Base-by-base conservation (phyloP, 2,329 filamentous ascomycete genomes). In the Aquanectria penicillioides region DNA sequence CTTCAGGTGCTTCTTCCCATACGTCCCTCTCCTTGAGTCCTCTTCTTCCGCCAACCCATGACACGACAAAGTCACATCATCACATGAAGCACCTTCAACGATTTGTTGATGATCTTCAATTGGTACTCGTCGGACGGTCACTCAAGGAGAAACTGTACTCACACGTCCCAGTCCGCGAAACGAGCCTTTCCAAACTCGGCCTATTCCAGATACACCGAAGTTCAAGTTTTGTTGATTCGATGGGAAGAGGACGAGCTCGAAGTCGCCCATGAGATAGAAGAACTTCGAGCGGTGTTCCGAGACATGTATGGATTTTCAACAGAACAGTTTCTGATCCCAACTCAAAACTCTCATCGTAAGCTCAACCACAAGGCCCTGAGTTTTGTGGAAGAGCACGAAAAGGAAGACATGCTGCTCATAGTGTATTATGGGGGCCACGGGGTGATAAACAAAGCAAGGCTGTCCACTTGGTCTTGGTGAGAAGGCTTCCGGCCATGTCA, bases 161-260 rank as follows among this genome's bases (percentile, higher is more conserved):
- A 70, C 17, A 17, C 6, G 6, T 29, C 17, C 9, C 8, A 69
- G 67, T 61, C 67, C 9, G 67, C 67, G 13, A 66, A 65, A 23
- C 57, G 66, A 18, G 67, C 67, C 10, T 69, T 70, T 13, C 67
- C 67, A 12, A 69, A 69, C 33, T 69, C 67, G 17, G 59, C 59
- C 6, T 69, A 69, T 49, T 70, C 67, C 43, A 60, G 67, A 20
- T 69, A 69, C 9, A 67, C 37, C 33, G 62, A 70, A n/a, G 66
- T 70, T 18, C 59, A 69, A 17, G 67, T 67, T 18, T 37, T 69
- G 23, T 50, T 69, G n/a, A 67, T 69, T 47, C 63, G 61, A 38
- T 69, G 67, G 67, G 67, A 69, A 34, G 67, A 69, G 38, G 67
- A 69, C 11, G 67, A 69, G 20, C 67, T 69, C 11, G 64, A 69